phyloP scores from a whole-genome alignment of 2,329 filamentous ascomycete species.

The Diplodia mutila region DNA sequence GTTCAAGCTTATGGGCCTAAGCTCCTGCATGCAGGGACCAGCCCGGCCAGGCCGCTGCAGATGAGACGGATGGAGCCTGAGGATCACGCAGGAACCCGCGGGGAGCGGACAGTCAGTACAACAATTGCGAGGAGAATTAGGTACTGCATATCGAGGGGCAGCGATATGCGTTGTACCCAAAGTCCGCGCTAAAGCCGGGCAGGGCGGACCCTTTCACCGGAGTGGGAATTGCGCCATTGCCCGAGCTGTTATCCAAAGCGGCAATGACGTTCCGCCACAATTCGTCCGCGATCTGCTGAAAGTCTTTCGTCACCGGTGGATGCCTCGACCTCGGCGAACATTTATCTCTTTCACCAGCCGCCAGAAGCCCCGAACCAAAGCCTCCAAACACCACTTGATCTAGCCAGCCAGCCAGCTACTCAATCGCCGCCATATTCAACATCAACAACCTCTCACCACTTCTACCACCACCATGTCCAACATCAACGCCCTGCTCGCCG shows the following conservation, averaged over 20 bases:
- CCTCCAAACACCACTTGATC: neutral
- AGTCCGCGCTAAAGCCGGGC: neutral
- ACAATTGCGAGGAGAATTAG: neutral
- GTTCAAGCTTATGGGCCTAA: constrained; percentile 7
- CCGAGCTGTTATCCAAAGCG: neutral
- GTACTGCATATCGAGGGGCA: neutral
- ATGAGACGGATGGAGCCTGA: neutral
- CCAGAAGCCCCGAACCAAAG: neutral
- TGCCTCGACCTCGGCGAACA: neutral
- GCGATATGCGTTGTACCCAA: neutral
- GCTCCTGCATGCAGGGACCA: constrained; percentile 1
- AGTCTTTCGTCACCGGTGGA: constrained; percentile 8
- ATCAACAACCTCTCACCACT: neutral
- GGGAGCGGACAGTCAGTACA: neutral
- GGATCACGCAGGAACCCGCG: neutral
- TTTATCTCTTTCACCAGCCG: neutral
- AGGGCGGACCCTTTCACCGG: neutral
- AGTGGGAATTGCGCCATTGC: neutral
- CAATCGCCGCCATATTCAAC: neutral
- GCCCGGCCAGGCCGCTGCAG: neutral
- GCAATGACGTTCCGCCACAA: neutral
- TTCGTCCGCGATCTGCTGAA: neutral
- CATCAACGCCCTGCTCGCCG: constrained; percentile 58
- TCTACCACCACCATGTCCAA: constrained; percentile 14
- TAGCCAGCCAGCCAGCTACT: neutral